Conservation (phyloP, 768 basidiomycete genomes). For the Tulasnella sp. region DNA sequence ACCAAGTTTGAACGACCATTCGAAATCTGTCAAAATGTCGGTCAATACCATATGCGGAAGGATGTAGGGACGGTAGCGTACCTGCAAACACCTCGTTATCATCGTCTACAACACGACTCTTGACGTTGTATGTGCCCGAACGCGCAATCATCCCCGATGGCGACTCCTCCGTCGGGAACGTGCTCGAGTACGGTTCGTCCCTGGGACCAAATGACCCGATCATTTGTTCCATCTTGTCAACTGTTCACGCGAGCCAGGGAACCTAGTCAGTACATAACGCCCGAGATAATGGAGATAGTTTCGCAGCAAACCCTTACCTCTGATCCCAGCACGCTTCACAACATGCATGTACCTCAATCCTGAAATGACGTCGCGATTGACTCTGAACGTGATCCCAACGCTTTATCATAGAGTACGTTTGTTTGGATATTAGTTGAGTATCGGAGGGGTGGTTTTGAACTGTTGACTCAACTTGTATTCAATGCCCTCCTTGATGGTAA, state of each 20-base stretch:
- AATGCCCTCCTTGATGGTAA: constrained; percentile 69
- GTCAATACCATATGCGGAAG: neutral
- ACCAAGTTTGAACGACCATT: constrained; percentile 82
- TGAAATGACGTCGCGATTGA: constrained; percentile 82
- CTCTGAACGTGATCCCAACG: constrained; percentile 70
- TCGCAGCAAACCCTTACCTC: constrained; percentile 35
- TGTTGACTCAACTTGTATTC: constrained; percentile 60
- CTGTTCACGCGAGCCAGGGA: constrained; percentile 30
- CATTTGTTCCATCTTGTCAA: constrained; percentile 90
- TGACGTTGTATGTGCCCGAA: constrained; percentile 61
- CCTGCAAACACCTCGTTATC: constrained; percentile 71
- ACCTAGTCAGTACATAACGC: constrained; percentile 1
- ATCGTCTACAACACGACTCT: constrained; percentile 77
- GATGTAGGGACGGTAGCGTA: constrained; percentile 27
- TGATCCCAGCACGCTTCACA: constrained; percentile 67
- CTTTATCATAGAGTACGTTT: constrained; percentile 30
- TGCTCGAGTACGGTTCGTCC: constrained; percentile 53
- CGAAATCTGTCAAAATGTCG: constrained; percentile 43
- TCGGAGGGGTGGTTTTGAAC: neutral
- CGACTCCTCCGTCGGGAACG: constrained; percentile 54
- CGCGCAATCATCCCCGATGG: constrained; percentile 78
- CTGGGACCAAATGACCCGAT: constrained; percentile 82
- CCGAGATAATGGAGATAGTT: neutral
- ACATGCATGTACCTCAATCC: constrained; percentile 80
- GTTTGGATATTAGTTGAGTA: neutral